Conservation (phyloP, 805 yeast species). For the Ogataea degrootiae region DNA sequence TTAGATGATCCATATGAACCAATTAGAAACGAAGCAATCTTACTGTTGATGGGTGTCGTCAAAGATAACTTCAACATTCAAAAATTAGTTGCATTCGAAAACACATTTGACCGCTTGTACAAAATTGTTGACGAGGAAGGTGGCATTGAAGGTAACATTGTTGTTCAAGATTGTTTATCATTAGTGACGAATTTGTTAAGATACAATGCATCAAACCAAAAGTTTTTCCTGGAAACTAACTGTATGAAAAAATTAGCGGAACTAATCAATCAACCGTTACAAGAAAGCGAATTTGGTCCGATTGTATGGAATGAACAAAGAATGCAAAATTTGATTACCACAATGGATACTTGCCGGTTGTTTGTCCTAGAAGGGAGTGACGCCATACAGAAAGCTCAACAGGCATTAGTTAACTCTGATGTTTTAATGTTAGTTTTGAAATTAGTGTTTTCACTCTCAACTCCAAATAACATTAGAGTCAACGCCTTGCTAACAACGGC, state of each 20-base stretch:
- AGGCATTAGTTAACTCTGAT: slow-evolving; percentile 52
- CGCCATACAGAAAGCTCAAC: slow-evolving; percentile 56
- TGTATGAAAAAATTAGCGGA: slow-evolving; percentile 62
- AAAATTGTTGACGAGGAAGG: slow-evolving; percentile 83
- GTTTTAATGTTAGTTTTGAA: slow-evolving; percentile 62
- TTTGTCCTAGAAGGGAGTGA: slow-evolving; percentile 74
- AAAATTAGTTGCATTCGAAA: slow-evolving; percentile 90
- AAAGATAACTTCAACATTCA: slow-evolving; percentile 82
- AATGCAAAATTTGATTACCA: slow-evolving; percentile 56
- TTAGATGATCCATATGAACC: slow-evolving; percentile 73
- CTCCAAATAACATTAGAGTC: slow-evolving; percentile 64
- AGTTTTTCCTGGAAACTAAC: slow-evolving; percentile 78
- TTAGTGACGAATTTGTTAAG: slow-evolving; percentile 66
- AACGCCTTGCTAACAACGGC: slow-evolving; percentile 71
- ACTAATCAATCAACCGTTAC: slow-evolving; percentile 59
- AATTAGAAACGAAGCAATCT: slow-evolving; percentile 79
- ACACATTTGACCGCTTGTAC: slow-evolving; percentile 79
- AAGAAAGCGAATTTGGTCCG: slow-evolving; percentile 34
- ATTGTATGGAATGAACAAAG: slow-evolving; percentile 79
- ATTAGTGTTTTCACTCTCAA: slow-evolving; percentile 61
- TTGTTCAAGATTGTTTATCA: slow-evolving; percentile 87
- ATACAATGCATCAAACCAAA: slow-evolving; percentile 87
- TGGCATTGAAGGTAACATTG: slow-evolving; percentile 79
- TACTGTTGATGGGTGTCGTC: slow-evolving; percentile 78
- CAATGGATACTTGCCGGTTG: slow-evolving; percentile 66